A percentile compares a stretch with the other conserved stretches of the same genome.
Evolutionary conservation across 352 stramenopile species (phyloP).

Genomic region (Saprolegnia parasitica): DNA sequence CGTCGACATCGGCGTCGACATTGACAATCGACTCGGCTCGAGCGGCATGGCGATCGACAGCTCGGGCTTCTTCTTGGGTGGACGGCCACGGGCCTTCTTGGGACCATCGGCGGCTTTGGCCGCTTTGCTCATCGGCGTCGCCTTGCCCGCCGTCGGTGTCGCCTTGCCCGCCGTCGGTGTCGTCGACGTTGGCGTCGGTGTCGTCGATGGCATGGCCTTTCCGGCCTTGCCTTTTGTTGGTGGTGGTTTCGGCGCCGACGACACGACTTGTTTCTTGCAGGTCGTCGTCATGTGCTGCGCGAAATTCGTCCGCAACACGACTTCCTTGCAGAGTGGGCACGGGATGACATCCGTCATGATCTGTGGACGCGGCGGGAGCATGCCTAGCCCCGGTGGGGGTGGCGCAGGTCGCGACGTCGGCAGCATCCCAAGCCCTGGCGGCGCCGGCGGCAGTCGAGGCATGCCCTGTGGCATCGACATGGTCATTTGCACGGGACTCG

Average conservation of each 20-base stretch:
- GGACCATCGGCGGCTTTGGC: background rate
- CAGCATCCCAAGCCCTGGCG: conserved; percentile 1
- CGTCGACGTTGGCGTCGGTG: background rate
- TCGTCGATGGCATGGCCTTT: no score
- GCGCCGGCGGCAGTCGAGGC: conserved; percentile 4
- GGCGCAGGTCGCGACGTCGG: background rate
- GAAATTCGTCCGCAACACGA: background rate
- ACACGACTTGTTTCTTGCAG: background rate
- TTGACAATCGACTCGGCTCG: no score
- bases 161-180: background rate
- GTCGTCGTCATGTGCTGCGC: background rate
- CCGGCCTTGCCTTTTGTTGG: background rate
- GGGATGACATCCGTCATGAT: background rate
- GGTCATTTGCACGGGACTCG: background rate
- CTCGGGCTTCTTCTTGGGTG: background rate
- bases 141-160: background rate
- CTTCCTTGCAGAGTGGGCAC: background rate
- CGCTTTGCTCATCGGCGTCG: background rate
- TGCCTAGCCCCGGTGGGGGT: background rate
- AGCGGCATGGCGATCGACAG: background rate
- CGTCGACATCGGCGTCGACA: no score
- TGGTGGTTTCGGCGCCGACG: background rate
- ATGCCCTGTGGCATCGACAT: conserved; percentile 11
- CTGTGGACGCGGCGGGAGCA: background rate
- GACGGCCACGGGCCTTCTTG: conserved; percentile 15